Base-by-base conservation (phyloP, 1,284 basidiomycete genomes). In the Tilletia caries region DNA sequence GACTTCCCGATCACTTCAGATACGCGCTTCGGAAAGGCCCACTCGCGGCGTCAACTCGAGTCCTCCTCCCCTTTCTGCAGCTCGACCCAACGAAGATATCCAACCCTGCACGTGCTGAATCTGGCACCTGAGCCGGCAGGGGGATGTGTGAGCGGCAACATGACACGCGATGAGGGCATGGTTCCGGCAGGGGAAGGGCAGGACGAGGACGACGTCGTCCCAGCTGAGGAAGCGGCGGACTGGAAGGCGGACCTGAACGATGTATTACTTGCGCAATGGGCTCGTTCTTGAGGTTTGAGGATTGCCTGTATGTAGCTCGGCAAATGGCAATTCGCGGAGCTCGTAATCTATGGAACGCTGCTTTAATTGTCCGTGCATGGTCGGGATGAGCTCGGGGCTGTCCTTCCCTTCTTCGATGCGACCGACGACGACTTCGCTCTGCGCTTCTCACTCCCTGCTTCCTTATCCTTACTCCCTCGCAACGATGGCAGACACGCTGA, bases 401-500 rank as follows among this genome's bases (percentile, higher is more conserved):
- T 41, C n/a, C n/a, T n/a, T n/a, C n/a, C n/a, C n/a, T n/a, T n/a
- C n/a, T n/a, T n/a, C n/a, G n/a, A n/a, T n/a, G n/a, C n/a, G n/a
- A n/a, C n/a, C n/a, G n/a, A n/a, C n/a, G n/a, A n/a, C n/a, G n/a
- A n/a, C n/a, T n/a, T n/a, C n/a, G n/a, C n/a, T n/a, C n/a, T n/a
- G n/a, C n/a, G n/a, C n/a, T n/a, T n/a, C n/a, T n/a, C n/a, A 41
- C 37, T 41, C 37, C 37, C 37, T 15, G 8, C 15, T 15, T 41
- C 37, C 37, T 41, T 41, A 5, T 41, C 6, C 37, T 6, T 41
- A 2, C 2, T 10, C 37, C n/a, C n/a, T n/a, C n/a, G n/a, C 10
- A 41, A 70, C 23, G 8, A 58, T 60, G 46, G 46, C 46, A 20
- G 65, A 33, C 20, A 69, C 6, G 4, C 32, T 50, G 3, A 67